A percentile compares a stretch with the other conserved stretches of the same genome.
phyloP scores from a whole-genome alignment of 108 stramenopile species.

The Parmales sp. region DNA sequence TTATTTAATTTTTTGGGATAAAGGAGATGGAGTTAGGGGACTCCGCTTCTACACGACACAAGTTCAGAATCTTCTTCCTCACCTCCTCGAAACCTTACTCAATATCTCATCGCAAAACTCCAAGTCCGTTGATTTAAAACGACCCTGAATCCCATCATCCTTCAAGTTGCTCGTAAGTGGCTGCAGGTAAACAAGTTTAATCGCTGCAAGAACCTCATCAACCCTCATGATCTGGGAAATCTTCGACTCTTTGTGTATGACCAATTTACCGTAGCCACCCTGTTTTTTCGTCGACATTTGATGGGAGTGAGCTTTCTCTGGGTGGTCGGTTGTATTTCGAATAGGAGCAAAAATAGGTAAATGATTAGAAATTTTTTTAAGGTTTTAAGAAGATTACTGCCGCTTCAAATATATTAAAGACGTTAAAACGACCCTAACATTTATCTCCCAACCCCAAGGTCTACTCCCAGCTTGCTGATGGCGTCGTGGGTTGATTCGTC shows the following conservation, averaged over 20 bases:
- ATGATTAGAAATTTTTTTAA: too few species aligned
- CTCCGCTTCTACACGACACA: too few species aligned
- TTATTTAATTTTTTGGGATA: too few species aligned
- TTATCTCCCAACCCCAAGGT: too few species aligned
- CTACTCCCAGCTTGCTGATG: too few species aligned
- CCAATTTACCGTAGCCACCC: slow-evolving; percentile 95
- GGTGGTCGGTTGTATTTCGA: too few species aligned
- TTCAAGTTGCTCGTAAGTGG: slow-evolving; percentile 71
- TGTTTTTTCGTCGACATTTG: slow-evolving; percentile 71
- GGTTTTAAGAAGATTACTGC: too few species aligned
- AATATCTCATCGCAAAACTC: slow-evolving; percentile 91
- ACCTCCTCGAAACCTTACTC: slow-evolving; percentile 74
- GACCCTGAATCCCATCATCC: slow-evolving; percentile 38
- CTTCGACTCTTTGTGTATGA: slow-evolving; percentile 75
- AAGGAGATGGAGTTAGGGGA: too few species aligned
- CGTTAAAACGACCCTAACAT: too few species aligned
- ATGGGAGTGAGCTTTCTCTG: background rate
- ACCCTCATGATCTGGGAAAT: slow-evolving; percentile 68
- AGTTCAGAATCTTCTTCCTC: background rate
- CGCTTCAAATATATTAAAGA: too few species aligned
- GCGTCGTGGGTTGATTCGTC: too few species aligned
- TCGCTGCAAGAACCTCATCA: slow-evolving; percentile 78
- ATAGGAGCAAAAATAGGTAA: too few species aligned
- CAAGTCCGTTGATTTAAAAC: slow-evolving; percentile 52
- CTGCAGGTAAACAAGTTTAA: slow-evolving; percentile 57